Percentiles rank a stretch among this genome's conserved stretches.
These are phyloP conservation scores for Bombardia bombarda DNA, from an alignment of 495 filamentous ascomycete genomes.

Conservation along the genomic window DNA sequence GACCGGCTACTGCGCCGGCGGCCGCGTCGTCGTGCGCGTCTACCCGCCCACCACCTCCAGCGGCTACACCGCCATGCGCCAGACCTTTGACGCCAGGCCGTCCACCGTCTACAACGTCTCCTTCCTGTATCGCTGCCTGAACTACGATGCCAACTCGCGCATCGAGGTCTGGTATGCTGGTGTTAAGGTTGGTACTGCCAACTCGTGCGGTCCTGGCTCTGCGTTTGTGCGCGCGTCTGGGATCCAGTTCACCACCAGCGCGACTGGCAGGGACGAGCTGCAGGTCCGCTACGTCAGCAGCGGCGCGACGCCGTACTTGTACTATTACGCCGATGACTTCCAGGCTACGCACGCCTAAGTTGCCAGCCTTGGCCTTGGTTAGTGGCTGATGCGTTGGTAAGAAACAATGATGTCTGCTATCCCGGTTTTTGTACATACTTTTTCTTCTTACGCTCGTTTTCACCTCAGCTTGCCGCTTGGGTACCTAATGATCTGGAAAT, in stretches of 20 bases:
- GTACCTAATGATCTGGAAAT: no score
- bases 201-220: not conserved
- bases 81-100: constrained; percentile 10
- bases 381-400: no score
- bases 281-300: constrained; percentile 12
- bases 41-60: constrained; percentile 5
- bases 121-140: constrained; percentile 17
- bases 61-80: constrained; percentile 1
- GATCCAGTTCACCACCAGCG: constrained; percentile 12
- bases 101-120: constrained; percentile 10
- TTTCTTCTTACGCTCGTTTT: no score
- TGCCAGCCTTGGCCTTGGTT: no score
- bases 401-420: no score
- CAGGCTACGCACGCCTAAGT: no score
- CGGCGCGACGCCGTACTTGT: constrained; percentile 5
- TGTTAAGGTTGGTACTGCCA: not conserved
- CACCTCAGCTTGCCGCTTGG: no score
- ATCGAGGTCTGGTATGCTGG: constrained; percentile 7
- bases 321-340: constrained; percentile 19
- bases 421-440: no score
- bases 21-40: constrained; percentile 10
- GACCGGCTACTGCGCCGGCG: constrained; percentile 8
- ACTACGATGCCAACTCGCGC: constrained; percentile 8
- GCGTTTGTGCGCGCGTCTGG: constrained; percentile 5
- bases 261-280: constrained; percentile 9